Percentiles rank a stretch among this genome's conserved stretches.
Evolutionary conservation across 768 basidiomycete genomes (phyloP).

Genomic region (Dioszegia aurantiaca): DNA sequence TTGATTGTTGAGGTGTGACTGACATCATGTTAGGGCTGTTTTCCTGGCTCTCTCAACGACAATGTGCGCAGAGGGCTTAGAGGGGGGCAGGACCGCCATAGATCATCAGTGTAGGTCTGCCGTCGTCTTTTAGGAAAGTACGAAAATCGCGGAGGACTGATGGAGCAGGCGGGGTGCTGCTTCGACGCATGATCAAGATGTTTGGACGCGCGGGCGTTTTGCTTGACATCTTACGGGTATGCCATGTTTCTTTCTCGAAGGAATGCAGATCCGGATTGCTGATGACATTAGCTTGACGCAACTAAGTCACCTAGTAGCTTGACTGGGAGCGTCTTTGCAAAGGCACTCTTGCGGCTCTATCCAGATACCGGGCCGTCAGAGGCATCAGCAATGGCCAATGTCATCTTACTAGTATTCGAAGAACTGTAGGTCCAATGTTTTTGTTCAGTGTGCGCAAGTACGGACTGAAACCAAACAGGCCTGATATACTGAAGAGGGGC

Average conservation of each 20-base stretch:
- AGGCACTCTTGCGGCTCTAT: neutral
- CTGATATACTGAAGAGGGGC: constrained; percentile 32
- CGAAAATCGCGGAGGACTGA: neutral
- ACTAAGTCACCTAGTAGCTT: neutral
- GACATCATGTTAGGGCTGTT: neutral
- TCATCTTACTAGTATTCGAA: neutral
- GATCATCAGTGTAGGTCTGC: constrained; percentile 27
- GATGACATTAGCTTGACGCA: neutral
- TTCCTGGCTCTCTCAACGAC: neutral
- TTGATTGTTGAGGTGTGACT: neutral
- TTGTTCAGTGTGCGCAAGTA: too few species aligned
- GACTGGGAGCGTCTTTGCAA: neutral
- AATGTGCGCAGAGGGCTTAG: constrained; percentile 18
- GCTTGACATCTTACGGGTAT: constrained; percentile 25
- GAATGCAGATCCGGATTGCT: neutral
- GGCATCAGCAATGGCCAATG: too few species aligned
- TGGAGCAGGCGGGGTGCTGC: neutral
- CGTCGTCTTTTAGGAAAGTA: neutral
- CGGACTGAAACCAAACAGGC: too few species aligned
- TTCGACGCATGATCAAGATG: constrained; percentile 6
- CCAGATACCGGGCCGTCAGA: neutral
- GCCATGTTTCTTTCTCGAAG: neutral
- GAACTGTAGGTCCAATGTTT: neutral
- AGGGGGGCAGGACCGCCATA: constrained; percentile 18
- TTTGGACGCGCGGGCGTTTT: constrained; percentile 37